phyloP scores from a whole-genome alignment of 192 early-diverging fungal species.

The Diversispora eburnea region DNA sequence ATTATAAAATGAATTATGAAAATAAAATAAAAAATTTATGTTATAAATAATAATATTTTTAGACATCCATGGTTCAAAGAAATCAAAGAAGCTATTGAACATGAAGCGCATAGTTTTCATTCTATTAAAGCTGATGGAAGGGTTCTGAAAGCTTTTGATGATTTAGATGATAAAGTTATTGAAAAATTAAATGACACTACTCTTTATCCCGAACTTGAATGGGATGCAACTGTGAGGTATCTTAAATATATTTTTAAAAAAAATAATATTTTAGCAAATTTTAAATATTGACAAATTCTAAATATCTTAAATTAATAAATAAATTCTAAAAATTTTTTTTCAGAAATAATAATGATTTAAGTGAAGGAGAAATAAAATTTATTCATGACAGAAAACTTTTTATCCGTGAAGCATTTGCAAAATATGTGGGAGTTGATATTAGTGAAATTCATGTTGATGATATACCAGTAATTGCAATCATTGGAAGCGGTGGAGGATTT shows the following conservation, averaged over 20 bases:
- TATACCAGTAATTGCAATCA: constrained; percentile 67
- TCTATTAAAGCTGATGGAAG: too few species aligned
- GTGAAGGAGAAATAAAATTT: constrained; percentile 47
- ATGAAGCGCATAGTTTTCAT: too few species aligned
- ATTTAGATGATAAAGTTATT: not conserved
- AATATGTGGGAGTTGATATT: constrained; percentile 68
- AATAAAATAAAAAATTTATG: too few species aligned
- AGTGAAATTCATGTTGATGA: constrained; percentile 63
- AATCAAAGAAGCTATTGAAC: too few species aligned
- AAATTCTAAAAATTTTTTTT: not conserved
- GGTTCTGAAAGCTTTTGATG: not conserved
- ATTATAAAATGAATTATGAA: too few species aligned
- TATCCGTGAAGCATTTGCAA: constrained; percentile 63
- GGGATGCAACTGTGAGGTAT: constrained; percentile 42
- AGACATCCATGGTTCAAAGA: too few species aligned
- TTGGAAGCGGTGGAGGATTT: constrained; percentile 77
- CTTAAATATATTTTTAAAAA: not conserved
- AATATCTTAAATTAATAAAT: not conserved
- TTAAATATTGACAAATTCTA: not conserved
- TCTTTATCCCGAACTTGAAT: constrained; percentile 44
- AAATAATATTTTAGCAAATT: not conserved
- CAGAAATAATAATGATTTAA: constrained; percentile 40
- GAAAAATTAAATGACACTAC: constrained; percentile 22
- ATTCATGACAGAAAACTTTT: constrained; percentile 42
- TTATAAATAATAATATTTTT: too few species aligned